Conservation (phyloP, 345 rosid species). For the Kandelia obovata region DNA sequence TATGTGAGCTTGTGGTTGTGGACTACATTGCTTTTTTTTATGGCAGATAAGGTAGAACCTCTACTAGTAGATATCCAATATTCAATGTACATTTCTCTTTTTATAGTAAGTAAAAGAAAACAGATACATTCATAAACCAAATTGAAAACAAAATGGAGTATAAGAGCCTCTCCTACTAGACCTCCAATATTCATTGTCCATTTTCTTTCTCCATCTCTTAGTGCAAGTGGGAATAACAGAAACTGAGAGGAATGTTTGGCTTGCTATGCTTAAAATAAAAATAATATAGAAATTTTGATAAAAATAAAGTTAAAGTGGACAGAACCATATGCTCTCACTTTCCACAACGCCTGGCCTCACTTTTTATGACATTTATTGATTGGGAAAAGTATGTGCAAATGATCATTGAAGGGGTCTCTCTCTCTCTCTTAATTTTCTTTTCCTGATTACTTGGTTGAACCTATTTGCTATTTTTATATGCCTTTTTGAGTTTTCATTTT, state of each 20-base stretch:
- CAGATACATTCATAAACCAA: neutral
- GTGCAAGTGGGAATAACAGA: conserved; percentile 27
- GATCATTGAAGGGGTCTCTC: neutral
- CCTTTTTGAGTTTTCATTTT: neutral
- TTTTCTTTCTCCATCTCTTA: conserved; percentile 2
- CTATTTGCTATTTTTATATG: conserved; percentile 9
- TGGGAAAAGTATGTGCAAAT: conserved; percentile 6
- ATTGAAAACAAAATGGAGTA: too few species aligned
- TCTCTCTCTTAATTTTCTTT: neutral
- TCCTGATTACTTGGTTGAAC: conserved; percentile 8
- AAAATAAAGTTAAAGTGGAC: conserved; percentile 7
- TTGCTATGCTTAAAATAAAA: neutral
- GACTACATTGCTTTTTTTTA: neutral
- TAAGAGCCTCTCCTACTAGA: neutral
- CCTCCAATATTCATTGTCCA: conserved; percentile 10
- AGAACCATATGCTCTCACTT: conserved; percentile 43
- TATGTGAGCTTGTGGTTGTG: neutral
- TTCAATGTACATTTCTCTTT: neutral
- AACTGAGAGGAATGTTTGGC: conserved; percentile 13
- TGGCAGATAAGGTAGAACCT: neutral
- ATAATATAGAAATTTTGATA: neutral
- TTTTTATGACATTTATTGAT: conserved; percentile 32
- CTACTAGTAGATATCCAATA: conserved; percentile 18
- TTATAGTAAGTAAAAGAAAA: neutral
- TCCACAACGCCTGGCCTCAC: conserved; percentile 43